Conservation (phyloP, 495 filamentous ascomycete genomes). For the Astrothelium macrocarpum region DNA sequence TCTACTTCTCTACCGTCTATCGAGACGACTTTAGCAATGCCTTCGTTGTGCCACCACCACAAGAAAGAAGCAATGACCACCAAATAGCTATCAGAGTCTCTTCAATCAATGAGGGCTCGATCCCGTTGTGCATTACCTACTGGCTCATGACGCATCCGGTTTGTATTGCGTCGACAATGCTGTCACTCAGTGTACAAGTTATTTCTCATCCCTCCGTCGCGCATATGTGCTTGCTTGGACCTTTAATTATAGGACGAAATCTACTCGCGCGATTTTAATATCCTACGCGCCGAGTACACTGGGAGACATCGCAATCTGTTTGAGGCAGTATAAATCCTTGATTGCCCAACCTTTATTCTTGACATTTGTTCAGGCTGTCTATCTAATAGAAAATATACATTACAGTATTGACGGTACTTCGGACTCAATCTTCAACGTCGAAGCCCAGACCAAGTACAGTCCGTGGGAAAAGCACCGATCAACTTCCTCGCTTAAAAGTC, state of each 20-base stretch:
- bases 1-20: not conserved
- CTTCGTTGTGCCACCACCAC: not conserved
- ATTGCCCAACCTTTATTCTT: not conserved
- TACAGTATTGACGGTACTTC: not conserved
- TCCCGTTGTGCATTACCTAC: too few relatives aligned
- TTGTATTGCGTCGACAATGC: too few relatives aligned
- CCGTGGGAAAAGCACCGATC: not conserved
- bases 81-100: too few relatives aligned
- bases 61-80: not conserved
- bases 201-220: too few relatives aligned
- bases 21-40: not conserved
- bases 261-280: not conserved
- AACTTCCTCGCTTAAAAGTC: not conserved
- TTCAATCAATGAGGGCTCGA: too few relatives aligned
- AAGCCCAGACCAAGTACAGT: not conserved
- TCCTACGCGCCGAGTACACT: not conserved
- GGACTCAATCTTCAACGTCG: not conserved
- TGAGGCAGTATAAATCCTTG: not conserved
- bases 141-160: too few relatives aligned
- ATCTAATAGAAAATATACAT: not conserved
- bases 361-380: not conserved
- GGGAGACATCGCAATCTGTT: not conserved
- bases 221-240: constrained; percentile 1
- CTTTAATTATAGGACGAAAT: not conserved
- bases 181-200: too few relatives aligned